Base-by-base conservation (phyloP, 2,329 filamentous ascomycete genomes). In the Beauveria sp. region DNA sequence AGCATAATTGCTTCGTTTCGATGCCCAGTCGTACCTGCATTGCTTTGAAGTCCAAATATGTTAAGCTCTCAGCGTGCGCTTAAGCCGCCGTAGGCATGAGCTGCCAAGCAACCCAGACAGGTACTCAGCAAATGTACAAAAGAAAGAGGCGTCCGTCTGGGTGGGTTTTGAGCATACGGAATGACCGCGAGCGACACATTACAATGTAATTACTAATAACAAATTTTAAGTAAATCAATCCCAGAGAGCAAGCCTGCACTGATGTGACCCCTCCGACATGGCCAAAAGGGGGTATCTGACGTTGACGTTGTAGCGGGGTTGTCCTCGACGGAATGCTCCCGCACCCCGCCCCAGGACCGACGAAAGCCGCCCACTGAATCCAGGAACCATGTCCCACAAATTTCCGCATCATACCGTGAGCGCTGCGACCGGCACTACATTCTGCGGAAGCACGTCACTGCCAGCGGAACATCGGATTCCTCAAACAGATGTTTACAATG, bases 291-390 rank as follows among this genome's bases (percentile, higher is more conserved):
- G 44, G 47, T 52, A 34, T 24, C 9, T 52, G 40, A 44, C 24
- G 48, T 28, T 20, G n/a, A 5, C 2, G n/a, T 30, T 16, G 16
- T 46, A 18, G 50, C 16, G 57, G 48, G 57, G 37, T 44, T 59
- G 14, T 37, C 4, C 14, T 30, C 54, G 46, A 61, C 59, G 54
- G 59, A 61, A 56, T 20, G 26, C 34, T 56, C 59, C 53, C 59
- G 53, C 59, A 40, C 59, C 54, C 28, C 46, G 34, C 44, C 53
- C 18, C 34, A 57, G 20, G 37, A 52, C 59, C 59, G 59, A 61
- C 46, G 47, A 53, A 57, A 61, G 59, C 53, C 59, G 59, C 40
- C 52, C 10, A 34, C 34, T 18, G 16, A 52, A 52, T 30, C 18
- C 43, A 54, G 50, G 50, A 40, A 54, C 58, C 50, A 44, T 3